Conservation (phyloP, 2,329 filamentous ascomycete species). For the Exophiala xenobiotica region DNA sequence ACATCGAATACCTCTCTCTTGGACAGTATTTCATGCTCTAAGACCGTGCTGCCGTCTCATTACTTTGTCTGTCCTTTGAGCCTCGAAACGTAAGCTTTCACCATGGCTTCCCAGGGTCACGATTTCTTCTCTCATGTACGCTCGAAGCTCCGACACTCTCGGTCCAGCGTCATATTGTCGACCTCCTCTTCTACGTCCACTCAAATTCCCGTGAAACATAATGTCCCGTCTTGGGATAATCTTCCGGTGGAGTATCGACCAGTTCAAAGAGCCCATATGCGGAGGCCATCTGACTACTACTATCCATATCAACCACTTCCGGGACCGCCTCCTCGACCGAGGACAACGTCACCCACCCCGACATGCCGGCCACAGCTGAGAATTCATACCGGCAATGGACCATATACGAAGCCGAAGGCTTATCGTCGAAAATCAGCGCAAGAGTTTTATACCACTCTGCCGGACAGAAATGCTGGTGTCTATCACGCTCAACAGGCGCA, state of each 20-base stretch:
- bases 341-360: constrained; percentile 14
- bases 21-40: background rate
- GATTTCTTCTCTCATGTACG: constrained; percentile 16
- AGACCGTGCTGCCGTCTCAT: no score
- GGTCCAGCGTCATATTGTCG: constrained; percentile 8
- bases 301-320: constrained; percentile 9
- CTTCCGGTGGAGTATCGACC: constrained; percentile 18
- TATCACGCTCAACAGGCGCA: constrained; percentile 1
- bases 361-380: background rate
- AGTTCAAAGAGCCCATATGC: constrained; percentile 6
- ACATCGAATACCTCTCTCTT: no score
- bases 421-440: constrained; percentile 18
- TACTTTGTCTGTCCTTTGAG: background rate
- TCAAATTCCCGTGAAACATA: background rate
- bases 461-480: background rate
- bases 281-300: constrained; percentile 17
- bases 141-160: constrained; percentile 22
- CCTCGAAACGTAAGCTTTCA: background rate
- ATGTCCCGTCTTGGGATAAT: constrained; percentile 10
- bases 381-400: constrained; percentile 5
- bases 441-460: constrained; percentile 7
- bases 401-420: constrained; percentile 11
- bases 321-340: constrained; percentile 16
- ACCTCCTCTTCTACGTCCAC: background rate
- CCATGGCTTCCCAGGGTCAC: constrained; percentile 9